Evolutionary conservation across 371 early-diverging fungal genomes (phyloP).

Genomic region (Apophysomyces sp.): DNA sequence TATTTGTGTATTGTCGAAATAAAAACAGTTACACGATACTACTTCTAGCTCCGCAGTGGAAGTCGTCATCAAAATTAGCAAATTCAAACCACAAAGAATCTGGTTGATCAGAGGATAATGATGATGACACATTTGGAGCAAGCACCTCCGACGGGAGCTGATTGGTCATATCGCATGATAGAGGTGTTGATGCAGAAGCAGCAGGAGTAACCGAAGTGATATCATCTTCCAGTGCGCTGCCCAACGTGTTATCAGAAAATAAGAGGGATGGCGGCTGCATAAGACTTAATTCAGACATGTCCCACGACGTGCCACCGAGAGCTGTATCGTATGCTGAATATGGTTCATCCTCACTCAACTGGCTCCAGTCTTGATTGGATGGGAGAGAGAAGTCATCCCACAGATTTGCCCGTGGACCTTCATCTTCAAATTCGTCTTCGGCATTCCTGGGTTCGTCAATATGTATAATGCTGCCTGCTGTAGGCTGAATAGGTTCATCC

Average conservation of each 20-base stretch:
- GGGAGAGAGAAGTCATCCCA: slow-evolving; percentile 21
- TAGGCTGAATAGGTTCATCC: background rate
- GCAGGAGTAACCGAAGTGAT: slow-evolving; percentile 2
- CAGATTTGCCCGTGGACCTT: background rate
- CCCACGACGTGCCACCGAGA: slow-evolving; percentile 17
- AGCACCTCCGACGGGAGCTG: background rate
- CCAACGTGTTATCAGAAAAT: slow-evolving; percentile 27
- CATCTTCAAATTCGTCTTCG: slow-evolving; percentile 12
- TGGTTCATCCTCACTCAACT: slow-evolving; percentile 20
- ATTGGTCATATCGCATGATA: background rate
- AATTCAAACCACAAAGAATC: slow-evolving; percentile 40
- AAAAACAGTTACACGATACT: background rate
- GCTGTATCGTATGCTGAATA: slow-evolving; percentile 15
- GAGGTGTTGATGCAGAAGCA: background rate
- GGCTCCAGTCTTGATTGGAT: slow-evolving; percentile 14
- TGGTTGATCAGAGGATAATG: background rate
- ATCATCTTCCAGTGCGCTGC: slow-evolving; percentile 6
- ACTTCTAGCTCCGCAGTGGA: slow-evolving; percentile 11
- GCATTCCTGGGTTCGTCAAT: background rate
- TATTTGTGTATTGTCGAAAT: background rate
- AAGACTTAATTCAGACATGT: slow-evolving; percentile 15
- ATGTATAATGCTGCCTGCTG: background rate
- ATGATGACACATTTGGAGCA: background rate
- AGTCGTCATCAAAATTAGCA: slow-evolving; percentile 43
- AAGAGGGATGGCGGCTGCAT: slow-evolving; percentile 24